These are phyloP conservation scores for Alternaria conjuncta DNA, from an alignment of 2,329 filamentous ascomycete species.

Conservation along the genomic window DNA sequence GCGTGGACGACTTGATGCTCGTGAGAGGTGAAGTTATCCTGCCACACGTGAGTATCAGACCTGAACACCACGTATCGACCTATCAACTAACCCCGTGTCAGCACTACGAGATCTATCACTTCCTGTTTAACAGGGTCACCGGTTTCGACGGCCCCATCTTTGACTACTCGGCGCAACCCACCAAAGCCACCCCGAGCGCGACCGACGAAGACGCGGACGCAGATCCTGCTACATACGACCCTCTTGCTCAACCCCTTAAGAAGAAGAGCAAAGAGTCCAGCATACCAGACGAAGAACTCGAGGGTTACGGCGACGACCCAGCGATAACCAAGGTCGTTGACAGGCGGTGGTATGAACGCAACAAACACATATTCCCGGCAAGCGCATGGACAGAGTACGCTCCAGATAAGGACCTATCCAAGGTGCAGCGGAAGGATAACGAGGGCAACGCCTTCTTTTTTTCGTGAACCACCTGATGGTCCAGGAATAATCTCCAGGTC, in stretches of 20 bases:
- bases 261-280: conserved; percentile 43
- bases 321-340: conserved; percentile 91
- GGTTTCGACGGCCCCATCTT: conserved; percentile 81
- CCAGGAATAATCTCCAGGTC: neutral
- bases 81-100: conserved; percentile 50
- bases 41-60: conserved; percentile 72
- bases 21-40: conserved; percentile 90
- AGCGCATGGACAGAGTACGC: conserved; percentile 97
- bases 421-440: conserved; percentile 78
- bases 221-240: conserved; percentile 47
- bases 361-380: conserved; percentile 97
- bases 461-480: conserved; percentile 24
- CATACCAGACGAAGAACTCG: conserved; percentile 60
- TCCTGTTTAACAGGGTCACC: conserved; percentile 84
- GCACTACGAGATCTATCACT: conserved; percentile 98
- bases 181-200: conserved; percentile 47
- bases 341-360: conserved; percentile 93
- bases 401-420: conserved; percentile 82
- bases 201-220: conserved; percentile 22
- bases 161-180: conserved; percentile 68
- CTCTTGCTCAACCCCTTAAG: conserved; percentile 47
- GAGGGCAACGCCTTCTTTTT: conserved; percentile 92
- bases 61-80: neutral
- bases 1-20: conserved; percentile 94
- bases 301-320: conserved; percentile 80